A percentile compares a stretch with the other conserved stretches of the same genome.
Evolutionary conservation across 495 filamentous ascomycete genomes (phyloP).

Genomic region (Neurospora tetraspora): DNA sequence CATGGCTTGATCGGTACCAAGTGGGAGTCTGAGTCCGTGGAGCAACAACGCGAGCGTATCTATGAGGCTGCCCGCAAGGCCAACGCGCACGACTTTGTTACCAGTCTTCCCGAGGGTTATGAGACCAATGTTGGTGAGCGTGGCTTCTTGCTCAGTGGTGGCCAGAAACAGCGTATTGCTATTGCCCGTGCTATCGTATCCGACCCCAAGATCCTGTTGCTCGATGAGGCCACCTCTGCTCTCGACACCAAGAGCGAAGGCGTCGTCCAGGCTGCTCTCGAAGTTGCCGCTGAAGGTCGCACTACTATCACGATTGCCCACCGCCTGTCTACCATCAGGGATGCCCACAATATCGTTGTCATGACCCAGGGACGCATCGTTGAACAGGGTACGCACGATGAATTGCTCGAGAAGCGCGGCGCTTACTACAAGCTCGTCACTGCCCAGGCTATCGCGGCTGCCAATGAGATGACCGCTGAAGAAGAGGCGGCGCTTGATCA

Average conservation of each 20-base stretch:
- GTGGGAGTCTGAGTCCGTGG: slow-evolving; percentile 53
- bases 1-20: slow-evolving; percentile 83
- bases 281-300: slow-evolving; percentile 76
- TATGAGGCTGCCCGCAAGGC: slow-evolving; percentile 78
- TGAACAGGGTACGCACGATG: slow-evolving; percentile 71
- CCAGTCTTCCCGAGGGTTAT: slow-evolving; percentile 74
- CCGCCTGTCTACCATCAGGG: slow-evolving; percentile 84
- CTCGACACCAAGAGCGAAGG: slow-evolving; percentile 95
- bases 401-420: slow-evolving; percentile 50
- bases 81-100: slow-evolving; percentile 89
- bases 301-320: slow-evolving; percentile 97
- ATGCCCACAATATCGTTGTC: slow-evolving; percentile 92
- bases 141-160: slow-evolving; percentile 84
- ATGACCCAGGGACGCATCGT: slow-evolving; percentile 75
- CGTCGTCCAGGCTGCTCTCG: slow-evolving; percentile 86
- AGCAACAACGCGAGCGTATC: slow-evolving; percentile 58
- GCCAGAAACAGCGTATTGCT: slow-evolving; percentile 90
- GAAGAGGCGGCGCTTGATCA: slow-evolving; percentile 32
- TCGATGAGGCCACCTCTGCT: slow-evolving; percentile 91
- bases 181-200: slow-evolving; percentile 83
- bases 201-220: slow-evolving; percentile 84
- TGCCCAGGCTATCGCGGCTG: slow-evolving; percentile 48
- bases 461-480: slow-evolving; percentile 42
- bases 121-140: slow-evolving; percentile 93
- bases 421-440: slow-evolving; percentile 47